Base-by-base conservation (phyloP, 2,329 filamentous ascomycete genomes). In the Alternaria gaisen region DNA sequence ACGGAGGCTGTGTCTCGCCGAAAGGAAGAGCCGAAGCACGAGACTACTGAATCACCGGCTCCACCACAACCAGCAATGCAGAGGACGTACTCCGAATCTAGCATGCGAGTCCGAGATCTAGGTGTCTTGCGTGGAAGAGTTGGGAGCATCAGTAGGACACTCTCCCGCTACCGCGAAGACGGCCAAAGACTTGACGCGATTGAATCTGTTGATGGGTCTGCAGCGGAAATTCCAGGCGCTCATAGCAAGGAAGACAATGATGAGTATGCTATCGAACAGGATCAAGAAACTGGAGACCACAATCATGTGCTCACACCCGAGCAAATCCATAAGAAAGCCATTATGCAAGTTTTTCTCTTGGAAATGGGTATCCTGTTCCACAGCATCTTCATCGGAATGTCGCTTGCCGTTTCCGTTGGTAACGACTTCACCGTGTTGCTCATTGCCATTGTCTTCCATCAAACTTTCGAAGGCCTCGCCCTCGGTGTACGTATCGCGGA, bases 391-490 rank as follows among this genome's bases (percentile, higher is more conserved):
- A 88, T 89, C 62, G 87, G 87, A 7, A 80, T 89, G 51, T 88
- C 86, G 52, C 80, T 89, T 2, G 86, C 84, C 12, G 85, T 87
- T 1, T 80, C 83, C 0, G 85, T 86, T 18, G 74, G 74, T 3
- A 77, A 80, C 1, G 86, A 88, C 58, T 88, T 88, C 71, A 74
- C 77, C 5, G 84, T 85, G 0, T 77, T 89, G 2, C 87, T 87
- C 68, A 84, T 85, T 1, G 87, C 88, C 22, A 80, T 89, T 3
- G 83, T 87, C 36, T 88, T 89, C 73, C 87, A 89, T 63, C 87
- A 97, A 80, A 93, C 91, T 1, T 97, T 97, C 66, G 93, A 97
- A 80, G 93, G 93, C 2, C 88, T 97, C 14, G 93, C 93, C 0
- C 86, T 97, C 5, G 93, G 93, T 7, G 91, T 91, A 43, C 90